A percentile compares a stretch with the other conserved stretches of the same genome.
Evolutionary conservation across 257 asterid genomes (phyloP).

Genomic region (Fraxinus excelsior): DNA sequence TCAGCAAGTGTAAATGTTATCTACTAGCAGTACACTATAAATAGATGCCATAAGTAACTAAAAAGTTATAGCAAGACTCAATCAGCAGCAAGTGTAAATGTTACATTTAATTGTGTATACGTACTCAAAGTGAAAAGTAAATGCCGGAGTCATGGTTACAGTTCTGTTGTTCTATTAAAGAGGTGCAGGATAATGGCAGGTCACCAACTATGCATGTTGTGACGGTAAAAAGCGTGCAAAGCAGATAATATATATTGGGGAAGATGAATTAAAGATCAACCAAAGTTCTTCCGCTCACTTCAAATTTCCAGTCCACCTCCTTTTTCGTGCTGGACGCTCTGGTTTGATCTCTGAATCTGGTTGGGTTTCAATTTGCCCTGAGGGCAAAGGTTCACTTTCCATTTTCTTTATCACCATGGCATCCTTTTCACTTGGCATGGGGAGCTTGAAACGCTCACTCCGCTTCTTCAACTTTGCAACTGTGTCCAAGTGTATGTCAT

Average conservation of each 20-base stretch:
- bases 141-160: neutral
- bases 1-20: neutral
- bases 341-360: conserved; percentile 71
- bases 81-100: conserved; percentile 20
- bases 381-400: conserved; percentile 57
- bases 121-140: conserved; percentile 16
- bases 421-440: conserved; percentile 91
- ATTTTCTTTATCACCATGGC: conserved; percentile 44
- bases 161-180: neutral
- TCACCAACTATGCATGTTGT: neutral
- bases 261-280: conserved; percentile 1
- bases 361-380: conserved; percentile 49
- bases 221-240: conserved; percentile 1
- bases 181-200: neutral
- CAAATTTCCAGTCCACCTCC: conserved; percentile 91
- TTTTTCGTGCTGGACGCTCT: conserved; percentile 90
- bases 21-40: conserved; percentile 11
- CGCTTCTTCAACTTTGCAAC: conserved; percentile 90
- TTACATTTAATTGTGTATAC: conserved; percentile 29
- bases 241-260: conserved; percentile 7
- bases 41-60: conserved; percentile 1
- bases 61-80: conserved; percentile 5
- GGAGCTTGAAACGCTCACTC: conserved; percentile 93
- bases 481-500: conserved; percentile 84
- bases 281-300: conserved; percentile 1